Percentiles rank a stretch among this genome's conserved stretches.
phyloP scores from a whole-genome alignment of 805 yeast genomes.

The Wickerhamomyces sydowiorum region DNA sequence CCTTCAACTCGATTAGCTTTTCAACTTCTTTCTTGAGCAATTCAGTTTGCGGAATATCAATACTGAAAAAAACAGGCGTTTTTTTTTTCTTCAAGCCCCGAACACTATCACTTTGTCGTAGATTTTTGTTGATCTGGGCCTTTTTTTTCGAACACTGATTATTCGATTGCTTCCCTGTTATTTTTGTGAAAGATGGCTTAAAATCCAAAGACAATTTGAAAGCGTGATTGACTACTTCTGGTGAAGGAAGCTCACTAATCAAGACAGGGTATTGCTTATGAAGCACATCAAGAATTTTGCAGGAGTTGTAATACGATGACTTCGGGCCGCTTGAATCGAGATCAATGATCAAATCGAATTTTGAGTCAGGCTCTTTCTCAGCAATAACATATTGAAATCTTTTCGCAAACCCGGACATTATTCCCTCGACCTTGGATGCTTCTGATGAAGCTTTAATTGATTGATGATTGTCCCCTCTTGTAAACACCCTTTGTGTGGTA shows the following conservation, averaged over 20 bases:
- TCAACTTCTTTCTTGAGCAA: conserved; percentile 9
- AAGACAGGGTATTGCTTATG: conserved; percentile 38
- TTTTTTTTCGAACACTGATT: conserved; percentile 4
- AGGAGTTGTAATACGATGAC: conserved; percentile 47
- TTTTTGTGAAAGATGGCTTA: conserved; percentile 44
- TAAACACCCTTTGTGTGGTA: conserved; percentile 53
- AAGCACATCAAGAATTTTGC: conserved; percentile 34
- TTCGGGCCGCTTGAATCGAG: conserved; percentile 37
- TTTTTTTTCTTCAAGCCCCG: conserved; percentile 5
- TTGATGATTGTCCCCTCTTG: conserved; percentile 86
- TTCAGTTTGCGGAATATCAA: conserved; percentile 25
- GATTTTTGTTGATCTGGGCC: conserved; percentile 5
- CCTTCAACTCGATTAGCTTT: conserved; percentile 3
- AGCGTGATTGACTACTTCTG: conserved; percentile 37
- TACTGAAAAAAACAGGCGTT: conserved; percentile 41
- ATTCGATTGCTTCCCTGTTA: conserved; percentile 16
- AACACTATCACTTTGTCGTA: conserved; percentile 2
- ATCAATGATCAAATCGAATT: conserved; percentile 62
- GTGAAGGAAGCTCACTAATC: conserved; percentile 34
- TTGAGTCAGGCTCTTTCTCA: conserved; percentile 48
- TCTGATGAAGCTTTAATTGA: conserved; percentile 52
- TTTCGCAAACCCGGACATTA: conserved; percentile 69
- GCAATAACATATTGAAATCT: conserved; percentile 59
- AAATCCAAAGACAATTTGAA: conserved; percentile 47
- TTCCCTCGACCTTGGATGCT: conserved; percentile 45